Base-by-base conservation (phyloP, 1,284 basidiomycete species). In the Cryptococcus maquisensis region DNA sequence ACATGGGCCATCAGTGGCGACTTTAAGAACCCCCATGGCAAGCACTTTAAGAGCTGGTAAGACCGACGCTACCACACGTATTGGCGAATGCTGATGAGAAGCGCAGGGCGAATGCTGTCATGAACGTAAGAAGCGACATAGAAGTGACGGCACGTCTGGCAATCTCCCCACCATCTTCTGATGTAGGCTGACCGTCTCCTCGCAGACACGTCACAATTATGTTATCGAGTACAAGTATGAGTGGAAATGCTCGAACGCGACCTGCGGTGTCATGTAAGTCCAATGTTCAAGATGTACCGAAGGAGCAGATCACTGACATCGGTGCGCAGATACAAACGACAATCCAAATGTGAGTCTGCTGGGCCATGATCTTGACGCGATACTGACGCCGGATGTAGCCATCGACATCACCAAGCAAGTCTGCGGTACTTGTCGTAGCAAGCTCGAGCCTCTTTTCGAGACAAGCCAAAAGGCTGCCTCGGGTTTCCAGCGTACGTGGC, bases 221-320 rank as follows among this genome's bases (percentile, higher is more conserved):
- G 55, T 57, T 40, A 75, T 76, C 45, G 61, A 65, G 47, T 73
- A 71, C 62, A 75, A 75, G 64, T 76, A 68, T 47, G 52, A 69
- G 51, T 76, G 74, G 74, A 60, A 56, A 36, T 76, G 74, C 49
- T 55, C 57, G 10, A 69, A 63, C 26, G 49, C 55, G 15, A 47
- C 44, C 0, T 76, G 74, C 42, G 64, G 55, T 8, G 65, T 66
- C 10, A 60, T 73, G 69, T 75, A 47, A 64, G 71, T 58, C 32
- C 3, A 6, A 51, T 37, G 20, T 37, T n/a, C 13, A 38, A 15
- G 16, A 18, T n/a, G n/a, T n/a, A 13, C 7, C 10, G 8, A 43
- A 32, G 21, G 28, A 45, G 44, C 18, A 16, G 39, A 38, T 40
- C 12, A 26, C 42, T 42, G 16, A 42, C 20, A 32, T 35, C n/a